Conservation (phyloP, 1,284 basidiomycete species). For the Schizophyllum commune region DNA sequence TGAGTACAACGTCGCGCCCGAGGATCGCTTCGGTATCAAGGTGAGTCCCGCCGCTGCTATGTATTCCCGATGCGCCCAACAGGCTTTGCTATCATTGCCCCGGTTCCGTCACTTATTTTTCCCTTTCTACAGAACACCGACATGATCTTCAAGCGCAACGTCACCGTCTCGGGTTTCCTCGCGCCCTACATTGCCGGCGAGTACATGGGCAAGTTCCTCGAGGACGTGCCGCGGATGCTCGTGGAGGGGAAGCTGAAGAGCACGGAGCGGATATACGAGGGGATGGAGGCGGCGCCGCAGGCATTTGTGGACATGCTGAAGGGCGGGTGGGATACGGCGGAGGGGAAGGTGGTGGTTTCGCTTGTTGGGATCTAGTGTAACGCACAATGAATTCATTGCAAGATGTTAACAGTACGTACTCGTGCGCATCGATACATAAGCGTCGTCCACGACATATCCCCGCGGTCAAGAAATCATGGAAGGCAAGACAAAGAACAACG, state of each 20-base stretch:
- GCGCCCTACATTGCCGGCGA: slow-evolving; percentile 1
- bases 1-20: slow-evolving; percentile 7
- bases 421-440: too few species aligned
- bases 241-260: slow-evolving; percentile 9
- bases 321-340: not conserved
- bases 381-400: too few species aligned
- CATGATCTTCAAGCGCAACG: slow-evolving; percentile 3
- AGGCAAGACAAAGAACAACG: too few species aligned
- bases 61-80: not conserved
- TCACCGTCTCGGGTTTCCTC: slow-evolving; percentile 8
- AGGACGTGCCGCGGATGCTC: slow-evolving; percentile 7
- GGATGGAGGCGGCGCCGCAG: slow-evolving; percentile 1
- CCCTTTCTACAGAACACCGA: slow-evolving; percentile 6
- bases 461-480: too few species aligned
- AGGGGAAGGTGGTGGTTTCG: not conserved
- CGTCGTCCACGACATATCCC: too few species aligned
- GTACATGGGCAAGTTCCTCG: slow-evolving; percentile 2
- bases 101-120: not conserved
- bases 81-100: not conserved
- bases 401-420: too few species aligned
- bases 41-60: slow-evolving; percentile 1
- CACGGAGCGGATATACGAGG: not conserved
- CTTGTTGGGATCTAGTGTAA: not conserved
- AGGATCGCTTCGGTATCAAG: slow-evolving; percentile 12
- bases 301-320: slow-evolving; percentile 3